Conservation (phyloP, 2,329 filamentous ascomycete genomes). For the Raffaelea albimanens region DNA sequence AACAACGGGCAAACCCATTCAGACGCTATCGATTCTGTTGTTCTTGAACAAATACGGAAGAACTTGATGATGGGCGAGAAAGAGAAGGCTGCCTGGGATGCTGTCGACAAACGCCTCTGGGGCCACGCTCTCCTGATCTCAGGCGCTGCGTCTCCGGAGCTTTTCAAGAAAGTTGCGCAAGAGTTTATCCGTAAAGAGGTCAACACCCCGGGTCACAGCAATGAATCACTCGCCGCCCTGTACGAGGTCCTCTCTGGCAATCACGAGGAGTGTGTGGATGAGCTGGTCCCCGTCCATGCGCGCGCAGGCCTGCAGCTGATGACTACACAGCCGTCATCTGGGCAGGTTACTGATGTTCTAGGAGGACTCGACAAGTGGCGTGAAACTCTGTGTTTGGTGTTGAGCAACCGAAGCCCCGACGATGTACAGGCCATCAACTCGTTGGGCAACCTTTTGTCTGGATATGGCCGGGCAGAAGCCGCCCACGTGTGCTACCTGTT, state of each 20-base stretch:
- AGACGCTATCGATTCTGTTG: slow-evolving; percentile 60
- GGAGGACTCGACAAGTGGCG: slow-evolving; percentile 89
- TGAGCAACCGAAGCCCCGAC: slow-evolving; percentile 78
- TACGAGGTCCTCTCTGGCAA: slow-evolving; percentile 95
- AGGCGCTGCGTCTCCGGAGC: slow-evolving; percentile 62
- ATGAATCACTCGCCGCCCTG: slow-evolving; percentile 79
- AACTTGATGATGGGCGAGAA: slow-evolving; percentile 71
- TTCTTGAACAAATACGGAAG: slow-evolving; percentile 63
- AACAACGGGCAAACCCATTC: slow-evolving; percentile 15
- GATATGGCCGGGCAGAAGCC: slow-evolving; percentile 83
- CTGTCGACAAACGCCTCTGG: slow-evolving; percentile 90
- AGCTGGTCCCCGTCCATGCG: slow-evolving; percentile 87
- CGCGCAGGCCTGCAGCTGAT: slow-evolving; percentile 87
- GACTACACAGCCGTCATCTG: slow-evolving; percentile 56
- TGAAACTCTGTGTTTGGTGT: slow-evolving; percentile 75
- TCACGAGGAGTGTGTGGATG: slow-evolving; percentile 87
- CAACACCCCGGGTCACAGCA: slow-evolving; percentile 67
- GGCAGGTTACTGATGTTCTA: slow-evolving; percentile 53
- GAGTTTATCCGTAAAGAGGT: slow-evolving; percentile 96
- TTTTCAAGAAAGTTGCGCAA: slow-evolving; percentile 89
- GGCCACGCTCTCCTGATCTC: slow-evolving; percentile 91
- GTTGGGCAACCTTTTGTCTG: slow-evolving; percentile 70
- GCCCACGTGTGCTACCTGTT: slow-evolving; percentile 93
- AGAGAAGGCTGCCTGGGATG: slow-evolving; percentile 86
- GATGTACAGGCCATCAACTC: slow-evolving; percentile 71